Percentiles rank a stretch among this genome's conserved stretches.
Conservation (phyloP, 192 early-diverging fungal species). For the Allomyces arbusculus region DNA sequence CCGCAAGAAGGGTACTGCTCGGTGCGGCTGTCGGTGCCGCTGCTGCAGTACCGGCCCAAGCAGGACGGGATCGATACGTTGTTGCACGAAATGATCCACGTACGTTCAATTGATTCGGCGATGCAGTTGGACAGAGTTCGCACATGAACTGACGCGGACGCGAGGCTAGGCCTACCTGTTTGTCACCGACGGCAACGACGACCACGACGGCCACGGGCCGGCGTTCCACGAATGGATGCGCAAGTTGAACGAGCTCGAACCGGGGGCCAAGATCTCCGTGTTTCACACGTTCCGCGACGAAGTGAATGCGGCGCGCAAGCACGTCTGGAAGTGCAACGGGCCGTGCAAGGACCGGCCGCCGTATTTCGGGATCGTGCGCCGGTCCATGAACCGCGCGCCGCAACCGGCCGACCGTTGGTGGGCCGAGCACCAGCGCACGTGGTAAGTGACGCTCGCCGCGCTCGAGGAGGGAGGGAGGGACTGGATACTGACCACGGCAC, state of each 20-base stretch:
- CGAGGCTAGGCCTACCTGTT: slow-evolving; percentile 11
- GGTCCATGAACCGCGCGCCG: slow-evolving; percentile 16
- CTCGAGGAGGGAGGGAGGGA: no score
- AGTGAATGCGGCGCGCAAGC: slow-evolving; percentile 16
- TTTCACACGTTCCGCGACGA: slow-evolving; percentile 23
- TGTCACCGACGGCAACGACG: slow-evolving; percentile 14
- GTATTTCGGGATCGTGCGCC: slow-evolving; percentile 14
- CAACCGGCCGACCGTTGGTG: slow-evolving; percentile 20
- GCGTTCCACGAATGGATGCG: slow-evolving; percentile 8
- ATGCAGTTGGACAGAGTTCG: no score
- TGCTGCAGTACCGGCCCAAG: slow-evolving; percentile 17
- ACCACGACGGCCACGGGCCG: slow-evolving; percentile 16
- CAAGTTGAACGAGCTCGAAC: slow-evolving; percentile 6
- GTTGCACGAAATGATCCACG: slow-evolving; percentile 24
- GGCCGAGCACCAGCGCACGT: slow-evolving; percentile 9
- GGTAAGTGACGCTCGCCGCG: not conserved
- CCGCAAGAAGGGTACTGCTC: slow-evolving; percentile 10
- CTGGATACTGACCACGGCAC: no score
- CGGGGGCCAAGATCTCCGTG: slow-evolving; percentile 16
- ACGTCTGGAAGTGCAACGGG: slow-evolving; percentile 19
- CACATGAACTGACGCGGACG: no score
- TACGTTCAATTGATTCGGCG: not conserved
- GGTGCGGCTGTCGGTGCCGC: slow-evolving; percentile 14
- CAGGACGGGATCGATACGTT: slow-evolving; percentile 16
- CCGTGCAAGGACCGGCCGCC: slow-evolving; percentile 11